Evolutionary conservation across 2,329 filamentous ascomycete genomes (phyloP).

Genomic region (Chrysoporthe deuterocubensis): DNA sequence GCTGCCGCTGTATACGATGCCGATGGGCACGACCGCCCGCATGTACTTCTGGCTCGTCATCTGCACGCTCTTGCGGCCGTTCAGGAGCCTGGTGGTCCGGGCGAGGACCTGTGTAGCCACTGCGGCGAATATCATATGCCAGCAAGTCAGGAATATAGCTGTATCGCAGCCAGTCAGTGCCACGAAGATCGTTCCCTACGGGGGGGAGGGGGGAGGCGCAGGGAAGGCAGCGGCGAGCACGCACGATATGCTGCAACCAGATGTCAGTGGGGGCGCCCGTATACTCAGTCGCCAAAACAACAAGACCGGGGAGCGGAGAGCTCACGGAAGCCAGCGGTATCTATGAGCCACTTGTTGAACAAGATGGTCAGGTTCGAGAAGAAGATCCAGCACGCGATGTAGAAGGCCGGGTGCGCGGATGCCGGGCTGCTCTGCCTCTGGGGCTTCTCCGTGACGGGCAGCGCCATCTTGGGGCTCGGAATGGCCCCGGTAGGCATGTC

Average conservation of each 20-base stretch:
- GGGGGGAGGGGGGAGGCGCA: neutral
- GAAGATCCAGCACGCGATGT: conserved; percentile 70
- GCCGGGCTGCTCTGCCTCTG: neutral
- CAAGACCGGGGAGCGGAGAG: conserved; percentile 30
- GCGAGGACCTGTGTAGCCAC: conserved; percentile 90
- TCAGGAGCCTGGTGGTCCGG: conserved; percentile 82
- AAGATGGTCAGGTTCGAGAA: conserved; percentile 85
- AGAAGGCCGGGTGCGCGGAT: conserved; percentile 25
- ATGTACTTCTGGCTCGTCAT: conserved; percentile 94
- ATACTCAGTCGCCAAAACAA: neutral
- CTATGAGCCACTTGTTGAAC: conserved; percentile 91
- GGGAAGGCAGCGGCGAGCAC: neutral
- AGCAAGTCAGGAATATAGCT: conserved; percentile 83
- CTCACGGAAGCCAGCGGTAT: conserved; percentile 75
- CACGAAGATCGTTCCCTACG: conserved; percentile 32
- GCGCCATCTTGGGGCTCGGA: conserved; percentile 18
- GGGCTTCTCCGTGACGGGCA: conserved; percentile 25
- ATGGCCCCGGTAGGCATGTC: conserved; percentile 22
- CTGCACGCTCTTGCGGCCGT: conserved; percentile 90
- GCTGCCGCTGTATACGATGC: conserved; percentile 88
- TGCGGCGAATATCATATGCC: conserved; percentile 90
- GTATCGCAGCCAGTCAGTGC: neutral
- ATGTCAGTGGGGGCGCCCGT: neutral
- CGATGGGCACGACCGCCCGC: conserved; percentile 89
- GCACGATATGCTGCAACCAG: conserved; percentile 19